Base-by-base conservation (phyloP, 2,329 filamentous ascomycete genomes). In the Pleurostoma richardsiae region DNA sequence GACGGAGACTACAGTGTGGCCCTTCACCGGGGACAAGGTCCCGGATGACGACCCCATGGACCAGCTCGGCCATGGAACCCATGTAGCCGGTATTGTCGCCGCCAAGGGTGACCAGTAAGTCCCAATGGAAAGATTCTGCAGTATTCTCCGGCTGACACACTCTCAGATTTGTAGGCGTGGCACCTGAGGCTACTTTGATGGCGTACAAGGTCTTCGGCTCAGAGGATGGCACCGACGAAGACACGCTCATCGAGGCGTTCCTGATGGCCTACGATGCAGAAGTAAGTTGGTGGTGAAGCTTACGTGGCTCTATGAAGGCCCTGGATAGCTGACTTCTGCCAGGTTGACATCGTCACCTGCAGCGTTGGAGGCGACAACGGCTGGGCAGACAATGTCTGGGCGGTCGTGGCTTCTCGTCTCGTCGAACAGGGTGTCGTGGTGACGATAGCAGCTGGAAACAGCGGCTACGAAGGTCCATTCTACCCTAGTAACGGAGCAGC, bases 31-130 rank as follows among this genome's bases (percentile, higher is more conserved):
- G 44, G 42, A 40, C 29, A 44, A 45, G 39, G 36, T 30, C 19
- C 54, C 54, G 2, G 65, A 67, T 42, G 42, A 51, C 4, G 67
- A 69, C 44, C 67, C 68, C 3, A 57, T 62, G 39, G 59, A 66
- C 43, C 56, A 56, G 42, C 55, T 56, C n/a, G 66, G 66, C 10
- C 68, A 72, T 52, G 67, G 68, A 2, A 71, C 68, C 2, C 66
- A 68, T 45, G 71, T 73, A 33, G 68, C 74, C 19, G 74, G 75
- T 26, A 74, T 74, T 28, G 68, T 78, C 51, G 73, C 66, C 29
- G 74, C 71, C 10, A 63, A 75, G 36, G 60, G 59, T 53, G 61
- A 19, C 19, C 19, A 19, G 2, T 19, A 19, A 19, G 19, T 19
- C 19, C 19, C 19, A 19, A 19, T 19, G 19, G 19, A 19, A 19